Conservation (phyloP, 148 eudicot species). For the Rhododendron vialii region DNA sequence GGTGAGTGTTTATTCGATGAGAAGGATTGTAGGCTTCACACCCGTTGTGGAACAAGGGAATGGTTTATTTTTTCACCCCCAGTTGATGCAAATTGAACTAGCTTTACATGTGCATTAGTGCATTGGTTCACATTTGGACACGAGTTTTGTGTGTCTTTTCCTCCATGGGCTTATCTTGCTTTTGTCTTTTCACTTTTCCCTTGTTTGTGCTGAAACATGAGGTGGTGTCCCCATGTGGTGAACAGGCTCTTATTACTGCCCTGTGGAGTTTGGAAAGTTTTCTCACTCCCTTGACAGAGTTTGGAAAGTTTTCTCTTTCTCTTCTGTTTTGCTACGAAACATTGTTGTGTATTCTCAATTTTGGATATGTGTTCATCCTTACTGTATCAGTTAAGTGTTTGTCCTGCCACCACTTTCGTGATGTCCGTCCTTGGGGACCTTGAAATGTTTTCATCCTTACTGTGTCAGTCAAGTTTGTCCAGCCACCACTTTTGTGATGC, state of each 20-base stretch:
- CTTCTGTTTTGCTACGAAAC: too few species aligned
- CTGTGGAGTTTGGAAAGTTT: background rate
- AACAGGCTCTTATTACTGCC: background rate
- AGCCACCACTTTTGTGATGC: too few species aligned
- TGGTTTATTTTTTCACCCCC: background rate
- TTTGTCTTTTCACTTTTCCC: background rate
- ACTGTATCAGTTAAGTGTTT: background rate
- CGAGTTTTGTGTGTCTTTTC: background rate
- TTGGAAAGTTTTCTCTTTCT: background rate
- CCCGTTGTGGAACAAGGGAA: too few species aligned
- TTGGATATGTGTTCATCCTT: background rate
- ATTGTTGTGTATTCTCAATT: background rate
- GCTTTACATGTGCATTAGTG: background rate
- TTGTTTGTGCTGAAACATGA: background rate
- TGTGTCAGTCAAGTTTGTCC: too few species aligned
- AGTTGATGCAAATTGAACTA: background rate
- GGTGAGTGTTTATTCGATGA: too few species aligned
- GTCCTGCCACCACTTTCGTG: background rate
- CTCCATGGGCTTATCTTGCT: background rate
- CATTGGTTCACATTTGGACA: background rate
- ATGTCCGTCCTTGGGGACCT: too few species aligned
- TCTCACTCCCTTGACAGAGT: background rate
- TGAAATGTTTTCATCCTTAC: too few species aligned
- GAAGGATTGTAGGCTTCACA: too few species aligned
- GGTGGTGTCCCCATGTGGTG: background rate